Base-by-base conservation (phyloP, 2,329 filamentous ascomycete genomes). In the Delphinella strobiligena region DNA sequence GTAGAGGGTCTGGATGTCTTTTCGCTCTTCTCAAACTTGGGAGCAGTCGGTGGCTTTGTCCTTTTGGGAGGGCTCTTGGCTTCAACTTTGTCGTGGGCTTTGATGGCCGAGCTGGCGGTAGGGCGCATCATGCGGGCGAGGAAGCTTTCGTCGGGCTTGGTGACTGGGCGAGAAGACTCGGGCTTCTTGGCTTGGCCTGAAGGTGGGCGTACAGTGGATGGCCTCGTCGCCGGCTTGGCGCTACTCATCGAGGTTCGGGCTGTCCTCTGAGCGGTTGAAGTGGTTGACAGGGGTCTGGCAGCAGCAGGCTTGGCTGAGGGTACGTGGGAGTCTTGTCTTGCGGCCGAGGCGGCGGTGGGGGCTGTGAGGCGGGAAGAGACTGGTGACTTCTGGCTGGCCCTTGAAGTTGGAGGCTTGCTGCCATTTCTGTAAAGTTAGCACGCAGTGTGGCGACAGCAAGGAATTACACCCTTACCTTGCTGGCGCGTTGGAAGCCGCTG, bases 81-180 rank as follows among this genome's bases (percentile, higher is more conserved):
- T 11, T 59, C 56, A 4, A 55, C 56, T 61, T 82, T 85, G 4
- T 83, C 80, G 2, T 73, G 64, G 0, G 72, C 71, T 61, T 84
- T 86, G 46, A 69, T 78, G 7, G 78, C 71, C 4, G 78, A 84
- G 34, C 74, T 67, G 33, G 80, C 73, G 0, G 82, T 88, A 2
- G 82, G 82, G 31, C 82, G 69, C 75, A 80, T 87, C 82, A 88
- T 86, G 38, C 82, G 74, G n/a, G 80, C 81, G 18, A 88, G 62
- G 60, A 88, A 88, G 11, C 75, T 61, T 47, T 83, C 78, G 47
- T 84, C 79, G 1, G 81, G 67, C 34, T 66, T 66, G 49, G 5
- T 67, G 46, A 37, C 71, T 51, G 49, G 66, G 54, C 56, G 67
- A 55, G 44, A 71, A n/a, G n/a, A 12, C 24, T 62, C 62, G 8